Evolutionary conservation across 2,329 filamentous ascomycete species (phyloP).

Genomic region (Polychaeton citri): DNA sequence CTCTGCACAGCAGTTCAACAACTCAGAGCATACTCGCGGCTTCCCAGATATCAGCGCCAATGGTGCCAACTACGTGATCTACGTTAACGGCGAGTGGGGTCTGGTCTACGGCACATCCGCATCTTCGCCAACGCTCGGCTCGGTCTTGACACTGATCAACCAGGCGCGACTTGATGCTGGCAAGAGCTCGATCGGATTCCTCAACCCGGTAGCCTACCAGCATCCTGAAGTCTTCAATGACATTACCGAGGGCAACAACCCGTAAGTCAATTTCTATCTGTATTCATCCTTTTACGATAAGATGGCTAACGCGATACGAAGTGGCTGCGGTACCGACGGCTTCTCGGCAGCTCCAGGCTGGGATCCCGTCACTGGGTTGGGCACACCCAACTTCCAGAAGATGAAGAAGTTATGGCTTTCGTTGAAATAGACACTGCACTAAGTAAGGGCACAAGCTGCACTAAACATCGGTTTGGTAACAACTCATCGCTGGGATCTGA

Average conservation of each 20-base stretch:
- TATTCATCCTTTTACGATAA: no score
- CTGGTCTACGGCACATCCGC: constrained; percentile 36
- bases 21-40: constrained; percentile 28
- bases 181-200: constrained; percentile 38
- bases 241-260: constrained; percentile 21
- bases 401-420: not conserved
- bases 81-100: constrained; percentile 24
- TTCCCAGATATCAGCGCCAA: constrained; percentile 34
- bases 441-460: no score
- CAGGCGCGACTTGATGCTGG: constrained; percentile 42
- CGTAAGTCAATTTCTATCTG: no score
- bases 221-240: constrained; percentile 38
- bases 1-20: constrained; percentile 33
- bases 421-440: not conserved
- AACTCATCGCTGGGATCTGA: no score
- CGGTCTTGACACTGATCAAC: constrained; percentile 48
- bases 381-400: constrained; percentile 9
- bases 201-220: constrained; percentile 47
- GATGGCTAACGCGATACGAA: no score
- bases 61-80: constrained; percentile 26
- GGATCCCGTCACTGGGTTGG: constrained; percentile 21
- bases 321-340: constrained; percentile 14
- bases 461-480: no score
- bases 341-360: constrained; percentile 19
- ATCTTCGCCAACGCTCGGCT: constrained; percentile 44